Conservation (phyloP, 768 basidiomycete genomes). For the Sporobolomyces pararoseus region DNA sequence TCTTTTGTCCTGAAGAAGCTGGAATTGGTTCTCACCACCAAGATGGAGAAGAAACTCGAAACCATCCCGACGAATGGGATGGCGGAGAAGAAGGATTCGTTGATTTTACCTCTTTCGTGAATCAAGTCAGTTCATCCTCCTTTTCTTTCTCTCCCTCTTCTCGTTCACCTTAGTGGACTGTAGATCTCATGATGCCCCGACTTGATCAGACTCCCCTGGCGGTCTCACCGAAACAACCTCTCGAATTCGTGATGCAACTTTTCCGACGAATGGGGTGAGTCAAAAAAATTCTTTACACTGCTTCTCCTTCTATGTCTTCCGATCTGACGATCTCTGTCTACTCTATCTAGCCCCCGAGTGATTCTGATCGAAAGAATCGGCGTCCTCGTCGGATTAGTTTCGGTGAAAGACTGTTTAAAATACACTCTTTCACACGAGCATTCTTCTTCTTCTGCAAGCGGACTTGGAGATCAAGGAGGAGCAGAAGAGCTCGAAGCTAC, state of each 20-base stretch:
- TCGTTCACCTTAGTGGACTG: not conserved
- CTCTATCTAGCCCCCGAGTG: constrained; percentile 71
- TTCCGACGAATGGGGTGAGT: constrained; percentile 97
- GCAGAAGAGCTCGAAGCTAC: constrained; percentile 44
- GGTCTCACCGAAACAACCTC: constrained; percentile 80
- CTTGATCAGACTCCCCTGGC: constrained; percentile 77
- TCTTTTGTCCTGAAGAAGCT: constrained; percentile 64
- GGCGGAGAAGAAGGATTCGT: constrained; percentile 47
- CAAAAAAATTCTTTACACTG: not conserved
- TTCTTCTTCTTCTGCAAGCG: not conserved
- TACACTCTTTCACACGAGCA: constrained; percentile 60
- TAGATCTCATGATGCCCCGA: no score
- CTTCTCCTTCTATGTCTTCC: not conserved
- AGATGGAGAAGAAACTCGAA: not conserved
- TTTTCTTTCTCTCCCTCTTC: constrained; percentile 33
- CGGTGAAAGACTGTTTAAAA: constrained; percentile 90
- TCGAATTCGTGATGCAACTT: constrained; percentile 95
- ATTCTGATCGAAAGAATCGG: constrained; percentile 90
- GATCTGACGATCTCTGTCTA: no score
- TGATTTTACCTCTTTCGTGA: constrained; percentile 77
- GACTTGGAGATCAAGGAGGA: constrained; percentile 9
- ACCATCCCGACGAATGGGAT: constrained; percentile 29
- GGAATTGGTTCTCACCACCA: not conserved
- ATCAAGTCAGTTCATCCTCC: constrained; percentile 62
- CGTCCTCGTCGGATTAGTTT: constrained; percentile 74